These are phyloP conservation scores for Mycena alexandri DNA, from an alignment of 768 basidiomycete species.

Conservation along the genomic window DNA sequence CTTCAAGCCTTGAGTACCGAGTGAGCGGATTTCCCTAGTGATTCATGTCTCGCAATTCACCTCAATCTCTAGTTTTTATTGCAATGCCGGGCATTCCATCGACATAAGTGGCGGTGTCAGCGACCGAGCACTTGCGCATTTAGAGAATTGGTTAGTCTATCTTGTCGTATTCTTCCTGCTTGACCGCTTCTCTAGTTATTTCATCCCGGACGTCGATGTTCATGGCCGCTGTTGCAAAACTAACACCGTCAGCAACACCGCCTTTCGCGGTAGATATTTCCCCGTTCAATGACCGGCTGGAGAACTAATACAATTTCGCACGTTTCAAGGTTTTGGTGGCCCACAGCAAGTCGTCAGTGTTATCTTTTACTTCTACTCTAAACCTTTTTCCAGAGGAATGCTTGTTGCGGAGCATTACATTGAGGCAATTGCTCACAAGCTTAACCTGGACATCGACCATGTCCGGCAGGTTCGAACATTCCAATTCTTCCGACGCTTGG, in stretches of 20 bases:
- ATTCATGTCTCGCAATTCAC: neutral
- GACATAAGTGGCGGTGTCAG: conserved; percentile 38
- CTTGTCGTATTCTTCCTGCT: neutral
- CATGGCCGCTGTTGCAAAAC: conserved; percentile 38
- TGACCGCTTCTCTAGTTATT: conserved; percentile 16
- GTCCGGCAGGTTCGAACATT: conserved; percentile 36
- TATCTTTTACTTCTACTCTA: neutral
- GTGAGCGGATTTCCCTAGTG: conserved; percentile 16
- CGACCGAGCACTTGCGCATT: conserved; percentile 36
- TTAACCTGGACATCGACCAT: conserved; percentile 37
- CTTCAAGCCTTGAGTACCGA: conserved; percentile 34
- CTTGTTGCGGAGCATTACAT: conserved; percentile 39
- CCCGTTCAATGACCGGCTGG: too few relatives aligned
- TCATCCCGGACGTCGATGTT: conserved; percentile 37
- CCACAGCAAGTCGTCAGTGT: conserved; percentile 28
- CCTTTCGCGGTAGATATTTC: neutral
- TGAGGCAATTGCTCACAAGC: conserved; percentile 36
- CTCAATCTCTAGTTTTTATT: conserved; percentile 20
- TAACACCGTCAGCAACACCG: conserved; percentile 29
- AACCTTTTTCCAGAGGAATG: conserved; percentile 30
- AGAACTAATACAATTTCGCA: too few relatives aligned
- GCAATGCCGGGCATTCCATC: conserved; percentile 37
- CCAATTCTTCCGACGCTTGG: neutral
- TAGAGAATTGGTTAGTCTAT: conserved; percentile 35
- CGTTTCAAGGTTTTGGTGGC: conserved; percentile 35